These are phyloP conservation scores for Madurella mycetomatis DNA, from an alignment of 2,329 filamentous ascomycete species.

Conservation along the genomic window DNA sequence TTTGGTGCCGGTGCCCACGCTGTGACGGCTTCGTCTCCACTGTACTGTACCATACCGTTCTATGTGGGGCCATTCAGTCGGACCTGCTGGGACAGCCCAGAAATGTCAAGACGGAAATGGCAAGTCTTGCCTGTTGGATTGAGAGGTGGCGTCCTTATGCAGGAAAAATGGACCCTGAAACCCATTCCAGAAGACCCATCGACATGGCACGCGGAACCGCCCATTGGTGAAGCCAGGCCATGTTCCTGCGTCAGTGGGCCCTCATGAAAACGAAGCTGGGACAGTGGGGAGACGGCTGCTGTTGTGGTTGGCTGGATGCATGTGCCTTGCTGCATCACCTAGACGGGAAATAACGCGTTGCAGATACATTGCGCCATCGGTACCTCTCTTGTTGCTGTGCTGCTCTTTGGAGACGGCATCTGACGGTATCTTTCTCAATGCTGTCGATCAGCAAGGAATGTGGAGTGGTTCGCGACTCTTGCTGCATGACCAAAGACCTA, in stretches of 20 bases:
- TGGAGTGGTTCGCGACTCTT: too few species aligned
- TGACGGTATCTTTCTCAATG: neutral
- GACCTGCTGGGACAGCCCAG: neutral
- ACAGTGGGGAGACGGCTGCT: neutral
- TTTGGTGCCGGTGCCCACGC: too few species aligned
- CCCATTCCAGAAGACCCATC: conserved; percentile 23
- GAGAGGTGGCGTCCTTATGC: conserved; percentile 15
- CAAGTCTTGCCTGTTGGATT: conserved; percentile 9
- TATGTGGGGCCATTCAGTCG: neutral
- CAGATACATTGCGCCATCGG: conserved; percentile 19
- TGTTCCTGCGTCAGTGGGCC: conserved; percentile 24
- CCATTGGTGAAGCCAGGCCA: conserved; percentile 17
- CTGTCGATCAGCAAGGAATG: conserved; percentile 3
- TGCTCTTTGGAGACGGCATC: neutral
- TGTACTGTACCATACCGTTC: too few species aligned
- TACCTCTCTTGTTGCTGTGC: neutral
- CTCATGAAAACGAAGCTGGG: neutral
- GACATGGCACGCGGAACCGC: conserved; percentile 18
- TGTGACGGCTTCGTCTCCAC: too few species aligned
- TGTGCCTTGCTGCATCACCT: conserved; percentile 8
- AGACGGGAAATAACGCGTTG: conserved; percentile 14
- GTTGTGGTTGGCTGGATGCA: conserved; percentile 2
- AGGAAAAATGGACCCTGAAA: conserved; percentile 17
- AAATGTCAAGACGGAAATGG: conserved; percentile 3
- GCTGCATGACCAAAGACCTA: too few species aligned